Evolutionary conservation across 352 stramenopile genomes (phyloP), one percentile per base, ranked within the genome.

Genomic region (Phytophthora ramorum): DNA sequence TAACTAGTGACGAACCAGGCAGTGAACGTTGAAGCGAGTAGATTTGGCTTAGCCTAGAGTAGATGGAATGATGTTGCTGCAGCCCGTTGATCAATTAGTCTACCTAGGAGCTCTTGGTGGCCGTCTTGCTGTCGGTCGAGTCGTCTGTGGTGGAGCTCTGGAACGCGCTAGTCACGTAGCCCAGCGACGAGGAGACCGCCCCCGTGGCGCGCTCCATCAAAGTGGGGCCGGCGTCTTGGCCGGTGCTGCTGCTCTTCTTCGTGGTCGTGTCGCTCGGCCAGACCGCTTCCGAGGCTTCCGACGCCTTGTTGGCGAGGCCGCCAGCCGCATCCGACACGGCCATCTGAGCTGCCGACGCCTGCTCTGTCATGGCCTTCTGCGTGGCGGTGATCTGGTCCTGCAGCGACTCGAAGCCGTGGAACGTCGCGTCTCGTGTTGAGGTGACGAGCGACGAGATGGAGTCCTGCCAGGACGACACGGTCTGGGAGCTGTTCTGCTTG

Each of bases 391-490:
- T 57, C 56, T 80, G 68, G n/a, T 69, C 61, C 68, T 81, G 73
- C 20, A 83, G 54, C 30, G 68, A 37, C 38, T 79, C 77, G 32
- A 76, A 81, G 54, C 77, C 74, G 17, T 65, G 56, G 54, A 79
- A 70, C 13, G 74, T 78, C 32, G 68, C 62, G 5, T 83, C 71
- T 19, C 65, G 61, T 2, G 71, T 76, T 4, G 57, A 61, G 22
- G 34, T 67, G 46, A 83, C 51, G 8, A 79, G 47, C 19, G 63
- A 73, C 14, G 64, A 30, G 55, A 77, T 74, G 4, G 64, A 74
- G 26, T 74, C 64, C 37, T 74, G 46, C 63, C 41, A 58, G 0
- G 61, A 70, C 10, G 63, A 58, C 28, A 52, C 30, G 8, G 62
- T 68, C 4, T 40, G 59, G 5, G 67, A 66, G 14, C 69, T 28